A percentile compares a stretch with the other conserved stretches of the same genome.
Conservation (phyloP, 2,329 filamentous ascomycete species). For the Cucurbitaria berberidis region DNA sequence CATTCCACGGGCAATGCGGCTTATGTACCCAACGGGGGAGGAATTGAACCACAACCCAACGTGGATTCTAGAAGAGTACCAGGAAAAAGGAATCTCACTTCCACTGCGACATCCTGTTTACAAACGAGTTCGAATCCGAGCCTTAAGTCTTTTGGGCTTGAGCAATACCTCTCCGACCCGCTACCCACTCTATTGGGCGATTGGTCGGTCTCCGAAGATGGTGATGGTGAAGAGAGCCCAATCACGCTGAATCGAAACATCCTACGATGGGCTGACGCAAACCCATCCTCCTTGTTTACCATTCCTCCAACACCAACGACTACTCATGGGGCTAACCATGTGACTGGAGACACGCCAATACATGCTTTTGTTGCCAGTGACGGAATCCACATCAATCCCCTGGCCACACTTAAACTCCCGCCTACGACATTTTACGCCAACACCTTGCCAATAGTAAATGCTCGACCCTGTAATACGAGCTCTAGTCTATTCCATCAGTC, state of each 20-base stretch:
- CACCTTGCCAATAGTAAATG: background rate
- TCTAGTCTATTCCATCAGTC: background rate
- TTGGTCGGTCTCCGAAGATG: constrained; percentile 25
- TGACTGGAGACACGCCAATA: background rate
- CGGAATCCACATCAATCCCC: constrained; percentile 37
- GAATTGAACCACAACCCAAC: background rate
- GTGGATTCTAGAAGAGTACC: background rate
- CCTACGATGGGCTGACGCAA: constrained; percentile 47
- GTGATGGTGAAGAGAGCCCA: constrained; percentile 32
- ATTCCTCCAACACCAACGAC: background rate
- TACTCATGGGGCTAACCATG: background rate
- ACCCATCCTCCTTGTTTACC: constrained; percentile 23
- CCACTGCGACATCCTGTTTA: background rate
- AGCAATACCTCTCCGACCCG: constrained; percentile 20
- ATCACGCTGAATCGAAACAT: constrained; percentile 48
- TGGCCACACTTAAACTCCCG: constrained; percentile 37
- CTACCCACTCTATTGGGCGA: constrained; percentile 23
- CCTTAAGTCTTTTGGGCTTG: background rate
- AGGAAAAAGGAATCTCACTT: background rate
- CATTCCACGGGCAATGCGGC: background rate
- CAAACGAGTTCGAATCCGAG: background rate
- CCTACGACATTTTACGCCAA: constrained; percentile 15
- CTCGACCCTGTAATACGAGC: background rate
- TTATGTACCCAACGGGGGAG: background rate
- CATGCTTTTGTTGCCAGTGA: constrained; percentile 21